Evolutionary conservation across 345 rosid genomes (phyloP), one percentile per base, ranked within the genome.

Genomic region (Citrus inodora): DNA sequence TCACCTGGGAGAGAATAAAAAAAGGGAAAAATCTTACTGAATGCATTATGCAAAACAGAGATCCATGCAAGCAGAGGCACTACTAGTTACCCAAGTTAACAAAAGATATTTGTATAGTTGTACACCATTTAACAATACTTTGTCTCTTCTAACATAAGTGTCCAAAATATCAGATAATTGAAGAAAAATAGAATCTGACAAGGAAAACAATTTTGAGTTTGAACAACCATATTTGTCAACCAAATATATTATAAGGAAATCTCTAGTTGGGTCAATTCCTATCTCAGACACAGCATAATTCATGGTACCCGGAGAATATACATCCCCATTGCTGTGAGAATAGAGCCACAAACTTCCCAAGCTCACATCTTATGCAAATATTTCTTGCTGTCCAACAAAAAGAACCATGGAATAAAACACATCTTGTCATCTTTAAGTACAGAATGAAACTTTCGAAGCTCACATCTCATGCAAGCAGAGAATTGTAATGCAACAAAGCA

Each of bases 1-100:
- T 85, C 80, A 95, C 94, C 98, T 95, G 86, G 48, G 42, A 40
- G 32, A 69, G 5, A 32, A 32, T 5, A 76, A 0, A 66, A 76
- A 2, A 27, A 19, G 56, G 37, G 40, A 60, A 14, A 70, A 30
- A 11, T 4, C 32, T 38, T 27, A 33, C 63, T 66, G 37, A 21
- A 33, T 24, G 46, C 59, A 51, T 13, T 51, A 17, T 17, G 56
- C 17, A 51, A 16, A 51, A 51, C 56, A 51, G 56, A 51, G 56
- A 51, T 51, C 21, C 56, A 51, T 51, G 21, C 16, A 51, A 13
- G 17, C 17, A 17, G 17, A 51, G 33, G 62, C 66, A 65, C 38
- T 28, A 48, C 16, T 32, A 35, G 58, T 74, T 74, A 64, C 71
- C 25, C 9, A n/a, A 71, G 42, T 70, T 19, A 46, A 78, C 32